A percentile compares a stretch with the other conserved stretches of the same genome.
Evolutionary conservation across 2,329 filamentous ascomycete species (phyloP).

Genomic region (Ophiostoma australiae): DNA sequence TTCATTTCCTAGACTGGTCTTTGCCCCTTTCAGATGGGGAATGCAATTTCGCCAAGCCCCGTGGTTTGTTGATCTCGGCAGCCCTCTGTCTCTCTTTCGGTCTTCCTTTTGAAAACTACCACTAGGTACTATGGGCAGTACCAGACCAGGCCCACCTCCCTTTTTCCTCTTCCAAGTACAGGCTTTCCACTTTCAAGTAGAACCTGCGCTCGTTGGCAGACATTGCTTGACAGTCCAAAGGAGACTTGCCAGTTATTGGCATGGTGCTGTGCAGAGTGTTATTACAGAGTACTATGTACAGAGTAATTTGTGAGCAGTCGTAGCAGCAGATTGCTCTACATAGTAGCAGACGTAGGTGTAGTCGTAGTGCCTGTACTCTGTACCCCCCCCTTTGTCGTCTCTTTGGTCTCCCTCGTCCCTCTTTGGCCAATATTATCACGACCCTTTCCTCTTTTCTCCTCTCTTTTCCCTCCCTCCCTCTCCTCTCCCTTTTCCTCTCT

Average conservation of each 20-base stretch:
- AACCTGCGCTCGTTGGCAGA: neutral
- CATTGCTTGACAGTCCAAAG: neutral
- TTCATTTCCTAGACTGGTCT: conserved; percentile 20
- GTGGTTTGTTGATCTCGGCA: conserved; percentile 7
- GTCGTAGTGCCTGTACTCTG: neutral
- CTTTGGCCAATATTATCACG: neutral
- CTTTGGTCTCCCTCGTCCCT: conserved; percentile 5
- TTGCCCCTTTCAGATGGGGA: conserved; percentile 25
- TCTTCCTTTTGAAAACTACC: too few species aligned
- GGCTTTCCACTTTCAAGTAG: conserved; percentile 1
- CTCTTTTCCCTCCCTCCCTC: conserved; percentile 12
- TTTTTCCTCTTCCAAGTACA: conserved; percentile 3
- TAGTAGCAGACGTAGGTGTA: neutral
- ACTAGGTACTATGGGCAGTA: too few species aligned
- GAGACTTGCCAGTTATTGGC: neutral
- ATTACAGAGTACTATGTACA: too few species aligned
- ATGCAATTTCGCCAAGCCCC: conserved; percentile 30
- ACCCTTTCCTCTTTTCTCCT: neutral
- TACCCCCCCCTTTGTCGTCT: neutral
- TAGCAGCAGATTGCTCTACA: neutral
- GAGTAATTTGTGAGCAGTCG: neutral
- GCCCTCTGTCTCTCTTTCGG: neutral
- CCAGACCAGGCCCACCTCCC: neutral
- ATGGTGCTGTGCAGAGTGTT: too few species aligned
- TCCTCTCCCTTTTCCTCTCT: conserved; percentile 9